Percentiles rank a stretch among this genome's conserved stretches.
phyloP scores from a whole-genome alignment of 495 filamentous ascomycete species.

The Aspergillus biplanus region DNA sequence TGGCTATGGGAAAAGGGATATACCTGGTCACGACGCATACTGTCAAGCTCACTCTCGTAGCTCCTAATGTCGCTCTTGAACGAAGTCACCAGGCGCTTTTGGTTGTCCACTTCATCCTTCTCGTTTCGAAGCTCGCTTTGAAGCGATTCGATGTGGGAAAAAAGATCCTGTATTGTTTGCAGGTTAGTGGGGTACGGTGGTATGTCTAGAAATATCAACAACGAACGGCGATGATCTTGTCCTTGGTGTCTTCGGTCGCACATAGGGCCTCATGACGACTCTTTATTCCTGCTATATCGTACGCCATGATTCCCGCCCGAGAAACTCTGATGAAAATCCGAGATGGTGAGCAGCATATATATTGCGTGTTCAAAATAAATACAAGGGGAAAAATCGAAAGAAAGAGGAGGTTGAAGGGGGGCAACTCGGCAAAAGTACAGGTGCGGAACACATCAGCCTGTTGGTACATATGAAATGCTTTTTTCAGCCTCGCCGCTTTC shows the following conservation, averaged over 20 bases:
- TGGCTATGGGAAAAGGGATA: background rate
- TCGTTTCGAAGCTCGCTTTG: slow-evolving; percentile 12
- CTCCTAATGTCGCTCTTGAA: slow-evolving; percentile 10
- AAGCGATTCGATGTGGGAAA: slow-evolving; percentile 18
- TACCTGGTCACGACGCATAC: slow-evolving; percentile 25
- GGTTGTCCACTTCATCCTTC: slow-evolving; percentile 17
- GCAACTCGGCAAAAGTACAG: background rate
- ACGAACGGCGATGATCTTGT: slow-evolving; percentile 17
- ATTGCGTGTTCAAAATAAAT: background rate
- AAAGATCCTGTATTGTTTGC: slow-evolving; percentile 17
- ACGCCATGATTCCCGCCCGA: background rate
- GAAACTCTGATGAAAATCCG: background rate
- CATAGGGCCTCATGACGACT: slow-evolving; percentile 6
- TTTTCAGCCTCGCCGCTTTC: background rate
- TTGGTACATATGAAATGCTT: background rate
- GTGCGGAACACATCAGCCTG: background rate
- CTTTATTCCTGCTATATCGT: slow-evolving; percentile 1
- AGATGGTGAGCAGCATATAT: background rate
- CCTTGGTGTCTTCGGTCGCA: slow-evolving; percentile 14
- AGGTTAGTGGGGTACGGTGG: background rate
- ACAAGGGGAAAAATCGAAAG: background rate
- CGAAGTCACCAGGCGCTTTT: slow-evolving; percentile 2
- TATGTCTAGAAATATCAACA: background rate
- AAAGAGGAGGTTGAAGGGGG: background rate
- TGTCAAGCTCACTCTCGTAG: slow-evolving; percentile 10